Evolutionary conservation across 768 basidiomycete species (phyloP).

Genomic region (Amylocystis lapponica): DNA sequence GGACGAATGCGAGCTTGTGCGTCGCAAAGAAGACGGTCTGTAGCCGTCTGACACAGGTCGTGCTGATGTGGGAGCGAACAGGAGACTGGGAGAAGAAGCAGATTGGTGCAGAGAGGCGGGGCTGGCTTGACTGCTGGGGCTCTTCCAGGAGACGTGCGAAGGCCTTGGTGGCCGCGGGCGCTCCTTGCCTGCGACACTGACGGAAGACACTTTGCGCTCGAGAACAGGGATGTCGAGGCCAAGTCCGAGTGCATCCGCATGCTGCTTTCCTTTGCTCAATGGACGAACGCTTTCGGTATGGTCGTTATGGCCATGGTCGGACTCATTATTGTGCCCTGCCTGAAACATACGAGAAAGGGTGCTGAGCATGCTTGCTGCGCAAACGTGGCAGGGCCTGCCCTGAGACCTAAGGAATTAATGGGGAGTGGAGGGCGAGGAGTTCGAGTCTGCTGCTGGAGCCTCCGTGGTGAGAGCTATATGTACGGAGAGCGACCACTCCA

Average conservation of each 20-base stretch:
- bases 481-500: not conserved
- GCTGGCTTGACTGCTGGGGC: conserved; percentile 4
- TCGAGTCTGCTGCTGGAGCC: not conserved
- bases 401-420: not conserved
- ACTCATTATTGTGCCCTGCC: conserved; percentile 3
- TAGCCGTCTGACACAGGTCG: conserved; percentile 1
- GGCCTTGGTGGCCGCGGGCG: conserved; percentile 5
- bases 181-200: conserved; percentile 1
- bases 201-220: conserved; percentile 2
- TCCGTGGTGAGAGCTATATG: not conserved
- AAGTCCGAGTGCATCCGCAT: not conserved
- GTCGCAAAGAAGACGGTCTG: conserved; percentile 8
- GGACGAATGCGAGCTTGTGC: conserved; percentile 12
- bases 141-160: conserved; percentile 18
- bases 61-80: conserved; percentile 3
- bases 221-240: not conserved
- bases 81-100: not conserved
- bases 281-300: not conserved
- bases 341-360: conserved; percentile 12
- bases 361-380: conserved; percentile 9
- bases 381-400: not conserved
- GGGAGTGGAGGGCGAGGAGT: not conserved
- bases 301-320: not conserved
- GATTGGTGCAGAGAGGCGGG: not conserved
- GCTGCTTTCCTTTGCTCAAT: not conserved